Base-by-base conservation (phyloP, 768 basidiomycete species). In the Gymnopilus junonius region DNA sequence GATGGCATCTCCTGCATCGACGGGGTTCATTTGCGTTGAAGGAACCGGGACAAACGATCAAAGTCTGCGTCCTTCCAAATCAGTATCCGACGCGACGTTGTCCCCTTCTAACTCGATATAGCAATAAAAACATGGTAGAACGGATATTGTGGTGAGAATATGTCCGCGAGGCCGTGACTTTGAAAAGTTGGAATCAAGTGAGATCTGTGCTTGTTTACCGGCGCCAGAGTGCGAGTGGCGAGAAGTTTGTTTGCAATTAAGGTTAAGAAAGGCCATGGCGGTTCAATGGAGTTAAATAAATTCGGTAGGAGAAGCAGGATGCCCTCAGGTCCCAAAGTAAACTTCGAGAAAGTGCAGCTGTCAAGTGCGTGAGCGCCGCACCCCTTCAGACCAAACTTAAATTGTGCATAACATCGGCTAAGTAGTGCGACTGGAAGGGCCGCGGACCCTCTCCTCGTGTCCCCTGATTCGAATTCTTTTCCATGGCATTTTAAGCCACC, bases 401-500 rank as follows among this genome's bases (percentile, higher is more conserved):
- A 79, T 79, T 78, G 77, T 79, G 72, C 78, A 80, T 71, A 76
- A 79, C 74, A 77, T 80, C 78, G 77, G 79, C 80, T 79, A 81
- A 80, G 75, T 73, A 71, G 76, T 71, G 67, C 72, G 71, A 71
- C 73, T 77, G 77, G 74, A 80, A 80, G 80, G 80, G 80, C 83
- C 82, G 83, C 83, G 82, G 82, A 83, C 76, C 77, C 78, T 78
- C 78, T 84, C 87, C 88, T 88, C 88, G 87, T 90, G 87, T 75
- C 84, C 83, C 78, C 73, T 78, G 80, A 76, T 85, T 83, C 82
- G 82, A 85, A 82, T 86, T 85, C 84, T 85, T 86, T 86, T 82
- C 78, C 76, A 76, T 83, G 75, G 80, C 83, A 83, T 85, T 85
- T 83, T 85, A 83, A 84, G 81, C 71, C 69, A 71, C 68, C 66